Evolutionary conservation across 331 rosid species (phyloP), one percentile per base, ranked within the genome.

Genomic region (Telfairia occidentalis): DNA sequence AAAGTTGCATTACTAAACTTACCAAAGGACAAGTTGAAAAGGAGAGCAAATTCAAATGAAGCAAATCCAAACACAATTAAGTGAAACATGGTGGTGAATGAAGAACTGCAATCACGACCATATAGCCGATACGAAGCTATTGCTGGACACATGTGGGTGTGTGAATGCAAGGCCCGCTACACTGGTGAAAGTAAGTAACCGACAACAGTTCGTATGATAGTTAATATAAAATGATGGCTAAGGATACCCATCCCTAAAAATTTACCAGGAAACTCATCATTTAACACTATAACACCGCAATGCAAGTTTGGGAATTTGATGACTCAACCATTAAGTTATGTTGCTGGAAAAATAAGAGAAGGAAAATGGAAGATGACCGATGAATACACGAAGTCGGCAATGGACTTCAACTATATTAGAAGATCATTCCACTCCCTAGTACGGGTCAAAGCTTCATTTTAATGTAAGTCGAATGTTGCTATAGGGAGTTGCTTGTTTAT

Each of bases 81-180:
- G 19, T 12, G 5, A 0, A 59, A 28, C 1, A 77, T 73, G 50
- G 69, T 8, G 0, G 78, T 38, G 1, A 80, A 74, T 0, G 40
- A 75, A 2, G 89, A 58, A 29, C 63, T n/a, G 11, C 53, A 19
- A 9, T 19, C 54, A 24, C 18, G 55, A 15, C 71, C 81, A 6
- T 87, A 79, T n/a, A 83, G 79, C 0, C 77, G 91, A 46, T 87
- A 74, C 9, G 90, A 90, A 73, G 63, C 84, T 0, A 7, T 91
- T 2, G 58, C 89, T 0, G 89, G 88, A 0, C 86, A 91, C 37
- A 37, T 89, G 0, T 91, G 96, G 98, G 84, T 83, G 54, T 81
- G 81, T 54, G 84, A 88, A 1, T 58, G 87, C 81, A 86, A 84
- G 54, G 95, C 95, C 0, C 79, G 95, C 7, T 78, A 38, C 0